These are phyloP conservation scores for Podospora fimiseda DNA, from an alignment of 495 filamentous ascomycete species.

Conservation along the genomic window DNA sequence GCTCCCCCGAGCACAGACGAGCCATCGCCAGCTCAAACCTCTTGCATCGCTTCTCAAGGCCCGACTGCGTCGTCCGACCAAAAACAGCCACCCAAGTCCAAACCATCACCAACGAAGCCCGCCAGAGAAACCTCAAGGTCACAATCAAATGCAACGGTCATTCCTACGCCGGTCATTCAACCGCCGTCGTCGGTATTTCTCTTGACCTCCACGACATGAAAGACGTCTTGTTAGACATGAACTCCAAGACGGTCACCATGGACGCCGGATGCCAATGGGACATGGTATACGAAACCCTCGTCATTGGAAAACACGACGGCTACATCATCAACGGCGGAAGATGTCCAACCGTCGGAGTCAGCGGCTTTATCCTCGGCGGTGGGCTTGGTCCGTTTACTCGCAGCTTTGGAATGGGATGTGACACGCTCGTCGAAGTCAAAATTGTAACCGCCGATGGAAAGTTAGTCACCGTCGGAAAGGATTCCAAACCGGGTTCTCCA, in stretches of 20 bases:
- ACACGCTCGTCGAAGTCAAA: conserved; percentile 15
- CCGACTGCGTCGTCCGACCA: too few relatives aligned
- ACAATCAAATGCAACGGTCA: conserved; percentile 21
- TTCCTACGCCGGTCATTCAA: conserved; percentile 24
- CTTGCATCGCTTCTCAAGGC: too few relatives aligned
- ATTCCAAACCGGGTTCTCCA: too few relatives aligned
- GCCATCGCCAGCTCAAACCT: too few relatives aligned
- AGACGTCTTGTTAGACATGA: conserved; percentile 12
- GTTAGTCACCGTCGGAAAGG: conserved; percentile 22
- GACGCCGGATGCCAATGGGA: conserved; percentile 9
- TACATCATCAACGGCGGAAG: conserved; percentile 23
- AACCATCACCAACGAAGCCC: too few relatives aligned
- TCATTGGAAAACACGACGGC: conserved; percentile 14
- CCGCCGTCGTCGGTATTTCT: conserved; percentile 14
- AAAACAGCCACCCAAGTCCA: too few relatives aligned
- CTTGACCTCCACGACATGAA: conserved; percentile 18
- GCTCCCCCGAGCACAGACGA: too few relatives aligned
- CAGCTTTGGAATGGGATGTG: conserved; percentile 23
- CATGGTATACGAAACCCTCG: conserved; percentile 14
- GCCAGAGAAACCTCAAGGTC: too few relatives aligned
- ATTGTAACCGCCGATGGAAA: conserved; percentile 3
- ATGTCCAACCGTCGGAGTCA: conserved; percentile 23
- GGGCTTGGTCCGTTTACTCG: conserved; percentile 20
- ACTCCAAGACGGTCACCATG: not conserved
- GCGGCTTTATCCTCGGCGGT: conserved; percentile 19